phyloP scores from a whole-genome alignment of 306 rosid genomes.

The Dryas drummondii region DNA sequence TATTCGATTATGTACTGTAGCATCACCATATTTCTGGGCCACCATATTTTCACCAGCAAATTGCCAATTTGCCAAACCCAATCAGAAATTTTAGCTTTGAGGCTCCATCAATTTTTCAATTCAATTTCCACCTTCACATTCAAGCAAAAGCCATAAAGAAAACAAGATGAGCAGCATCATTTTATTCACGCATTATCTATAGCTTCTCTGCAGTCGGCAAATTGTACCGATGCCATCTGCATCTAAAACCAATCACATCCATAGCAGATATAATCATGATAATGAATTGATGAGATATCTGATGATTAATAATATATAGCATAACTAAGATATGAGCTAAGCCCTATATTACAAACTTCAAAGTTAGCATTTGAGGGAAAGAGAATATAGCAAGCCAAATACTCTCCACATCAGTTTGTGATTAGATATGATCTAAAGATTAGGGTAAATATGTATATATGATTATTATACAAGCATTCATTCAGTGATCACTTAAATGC shows the following conservation, averaged over 20 bases:
- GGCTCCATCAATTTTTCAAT: too few species aligned
- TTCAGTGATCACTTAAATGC: neutral
- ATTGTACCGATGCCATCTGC: neutral
- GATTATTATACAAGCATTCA: conserved; percentile 33
- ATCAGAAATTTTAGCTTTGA: too few species aligned
- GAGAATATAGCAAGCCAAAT: conserved; percentile 11
- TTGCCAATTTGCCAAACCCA: too few species aligned
- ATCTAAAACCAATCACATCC: neutral
- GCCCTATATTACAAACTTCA: too few species aligned
- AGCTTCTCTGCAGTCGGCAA: too few species aligned
- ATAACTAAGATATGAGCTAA: neutral
- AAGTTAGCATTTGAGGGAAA: conserved; percentile 25
- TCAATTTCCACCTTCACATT: too few species aligned
- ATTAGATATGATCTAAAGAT: conserved; percentile 45
- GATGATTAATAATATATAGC: neutral
- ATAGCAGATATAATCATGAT: neutral
- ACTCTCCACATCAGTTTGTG: conserved; percentile 26
- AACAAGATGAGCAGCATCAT: too few species aligned
- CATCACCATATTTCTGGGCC: too few species aligned
- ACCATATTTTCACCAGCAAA: too few species aligned
- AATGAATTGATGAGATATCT: neutral
- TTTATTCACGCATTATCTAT: too few species aligned
- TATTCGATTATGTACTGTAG: too few species aligned
- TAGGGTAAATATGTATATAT: conserved; percentile 24
- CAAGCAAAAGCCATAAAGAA: too few species aligned